Evolutionary conservation across 495 filamentous ascomycete genomes (phyloP).

Genomic region (Coniosporium apollinis): DNA sequence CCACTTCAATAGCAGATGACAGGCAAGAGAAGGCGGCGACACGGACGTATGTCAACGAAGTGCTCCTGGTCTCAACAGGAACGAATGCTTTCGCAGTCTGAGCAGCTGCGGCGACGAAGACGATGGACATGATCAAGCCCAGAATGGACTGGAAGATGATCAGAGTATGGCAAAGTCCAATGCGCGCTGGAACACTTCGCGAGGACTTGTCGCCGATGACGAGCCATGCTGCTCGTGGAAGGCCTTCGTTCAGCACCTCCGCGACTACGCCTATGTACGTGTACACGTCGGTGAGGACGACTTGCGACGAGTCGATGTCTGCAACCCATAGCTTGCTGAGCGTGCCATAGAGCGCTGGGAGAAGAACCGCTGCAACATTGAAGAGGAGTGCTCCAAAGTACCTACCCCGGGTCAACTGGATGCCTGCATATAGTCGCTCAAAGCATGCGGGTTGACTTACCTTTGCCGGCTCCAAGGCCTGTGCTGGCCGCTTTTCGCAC

Average conservation of each 20-base stretch:
- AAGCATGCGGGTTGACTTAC: background rate
- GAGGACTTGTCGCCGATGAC: slow-evolving; percentile 50
- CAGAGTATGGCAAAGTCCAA: slow-evolving; percentile 46
- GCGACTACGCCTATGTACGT: slow-evolving; percentile 46
- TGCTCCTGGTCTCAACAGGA: slow-evolving; percentile 35
- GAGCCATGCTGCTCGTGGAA: slow-evolving; percentile 51
- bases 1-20: slow-evolving; percentile 45
- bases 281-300: slow-evolving; percentile 53
- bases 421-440: background rate
- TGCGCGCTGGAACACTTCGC: slow-evolving; percentile 32
- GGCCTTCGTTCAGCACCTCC: slow-evolving; percentile 58
- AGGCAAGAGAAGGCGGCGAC: slow-evolving; percentile 45
- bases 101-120: slow-evolving; percentile 37
- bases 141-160: slow-evolving; percentile 40
- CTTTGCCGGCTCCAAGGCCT: background rate
- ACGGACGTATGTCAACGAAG: slow-evolving; percentile 46
- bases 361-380: slow-evolving; percentile 45
- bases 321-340: slow-evolving; percentile 62
- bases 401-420: slow-evolving; percentile 6
- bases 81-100: slow-evolving; percentile 46
- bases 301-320: slow-evolving; percentile 43
- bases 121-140: slow-evolving; percentile 42
- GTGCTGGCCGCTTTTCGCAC: background rate
- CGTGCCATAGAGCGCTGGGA: slow-evolving; percentile 53
- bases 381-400: slow-evolving; percentile 44